Conservation (phyloP, 2,329 filamentous ascomycete species). For the Acrocalymma vagum region DNA sequence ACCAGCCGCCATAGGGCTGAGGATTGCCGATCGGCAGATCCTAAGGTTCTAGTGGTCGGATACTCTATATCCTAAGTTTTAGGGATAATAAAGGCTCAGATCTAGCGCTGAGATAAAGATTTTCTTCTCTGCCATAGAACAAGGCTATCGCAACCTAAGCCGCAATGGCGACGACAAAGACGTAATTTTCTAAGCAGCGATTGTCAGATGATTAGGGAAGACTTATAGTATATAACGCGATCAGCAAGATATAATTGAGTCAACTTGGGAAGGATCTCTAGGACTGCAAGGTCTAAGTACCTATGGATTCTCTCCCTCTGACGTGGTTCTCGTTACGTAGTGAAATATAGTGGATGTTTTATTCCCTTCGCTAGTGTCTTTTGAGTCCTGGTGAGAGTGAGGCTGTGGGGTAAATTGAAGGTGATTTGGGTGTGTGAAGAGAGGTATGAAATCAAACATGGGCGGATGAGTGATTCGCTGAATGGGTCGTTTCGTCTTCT, state of each 20-base stretch:
- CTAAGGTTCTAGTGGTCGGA: slow-evolving; percentile 3
- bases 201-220: slow-evolving; percentile 6
- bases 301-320: slow-evolving; percentile 5
- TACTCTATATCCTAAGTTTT: slow-evolving; percentile 7
- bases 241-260: background rate
- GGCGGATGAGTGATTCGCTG: no score
- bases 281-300: slow-evolving; percentile 5
- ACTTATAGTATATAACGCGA: slow-evolving; percentile 1
- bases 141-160: slow-evolving; percentile 2
- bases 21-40: slow-evolving; percentile 6
- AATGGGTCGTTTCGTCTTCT: no score
- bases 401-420: no score
- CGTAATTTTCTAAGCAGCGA: slow-evolving; percentile 4
- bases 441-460: no score
- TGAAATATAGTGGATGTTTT: slow-evolving; percentile 4
- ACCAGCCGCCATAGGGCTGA: slow-evolving; percentile 10
- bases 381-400: no score
- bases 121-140: slow-evolving; percentile 4
- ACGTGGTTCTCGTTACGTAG: slow-evolving; percentile 7
- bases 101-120: slow-evolving; percentile 4
- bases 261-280: slow-evolving; percentile 1
- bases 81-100: slow-evolving; percentile 6
- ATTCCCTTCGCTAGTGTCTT: no score
- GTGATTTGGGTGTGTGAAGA: no score
- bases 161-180: slow-evolving; percentile 4